Percentiles rank a stretch among this genome's conserved stretches.
phyloP scores from a whole-genome alignment of 2,329 filamentous ascomycete genomes.

The Nemania sp. region DNA sequence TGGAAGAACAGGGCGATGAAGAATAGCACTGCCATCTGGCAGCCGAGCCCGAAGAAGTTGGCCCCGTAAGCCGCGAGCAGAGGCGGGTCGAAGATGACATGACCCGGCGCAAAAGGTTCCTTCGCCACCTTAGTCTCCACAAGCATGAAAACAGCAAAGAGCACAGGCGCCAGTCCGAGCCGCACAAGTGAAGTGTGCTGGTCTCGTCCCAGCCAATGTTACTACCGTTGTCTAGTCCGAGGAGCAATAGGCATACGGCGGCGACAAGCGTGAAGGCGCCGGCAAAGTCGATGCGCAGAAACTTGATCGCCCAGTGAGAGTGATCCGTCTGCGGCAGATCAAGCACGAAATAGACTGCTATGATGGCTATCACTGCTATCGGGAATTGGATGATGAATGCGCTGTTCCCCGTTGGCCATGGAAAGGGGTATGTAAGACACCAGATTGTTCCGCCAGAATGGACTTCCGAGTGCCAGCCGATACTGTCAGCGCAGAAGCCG shows the following conservation, averaged over 20 bases:
- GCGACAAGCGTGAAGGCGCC: slow-evolving; percentile 68
- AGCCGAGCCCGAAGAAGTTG: slow-evolving; percentile 72
- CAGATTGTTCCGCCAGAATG: too few species aligned
- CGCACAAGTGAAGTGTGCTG: slow-evolving; percentile 60
- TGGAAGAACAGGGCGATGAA: slow-evolving; percentile 81
- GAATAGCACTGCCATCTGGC: slow-evolving; percentile 62
- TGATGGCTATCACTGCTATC: slow-evolving; percentile 66
- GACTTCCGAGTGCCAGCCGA: slow-evolving; percentile 50
- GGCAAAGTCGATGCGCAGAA: slow-evolving; percentile 71
- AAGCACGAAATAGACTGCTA: slow-evolving; percentile 65
- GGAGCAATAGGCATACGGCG: slow-evolving; percentile 66
- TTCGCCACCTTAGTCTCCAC: slow-evolving; percentile 69
- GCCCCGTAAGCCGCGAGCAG: slow-evolving; percentile 69
- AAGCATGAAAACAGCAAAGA: slow-evolving; percentile 69
- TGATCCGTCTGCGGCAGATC: slow-evolving; percentile 61
- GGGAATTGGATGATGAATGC: slow-evolving; percentile 74
- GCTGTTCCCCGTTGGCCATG: too few species aligned
- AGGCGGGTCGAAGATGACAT: slow-evolving; percentile 69
- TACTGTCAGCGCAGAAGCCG: slow-evolving; percentile 34
- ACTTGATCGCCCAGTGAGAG: slow-evolving; percentile 65
- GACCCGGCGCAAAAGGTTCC: slow-evolving; percentile 75
- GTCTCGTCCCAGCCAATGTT: slow-evolving; percentile 74
- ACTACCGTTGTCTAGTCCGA: slow-evolving; percentile 73
- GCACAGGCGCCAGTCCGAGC: slow-evolving; percentile 56
- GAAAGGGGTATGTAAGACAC: too few species aligned